A percentile compares a stretch with the other conserved stretches of the same genome.
Conservation (phyloP, 1,284 basidiomycete species). For the Takashimella koratensis region DNA sequence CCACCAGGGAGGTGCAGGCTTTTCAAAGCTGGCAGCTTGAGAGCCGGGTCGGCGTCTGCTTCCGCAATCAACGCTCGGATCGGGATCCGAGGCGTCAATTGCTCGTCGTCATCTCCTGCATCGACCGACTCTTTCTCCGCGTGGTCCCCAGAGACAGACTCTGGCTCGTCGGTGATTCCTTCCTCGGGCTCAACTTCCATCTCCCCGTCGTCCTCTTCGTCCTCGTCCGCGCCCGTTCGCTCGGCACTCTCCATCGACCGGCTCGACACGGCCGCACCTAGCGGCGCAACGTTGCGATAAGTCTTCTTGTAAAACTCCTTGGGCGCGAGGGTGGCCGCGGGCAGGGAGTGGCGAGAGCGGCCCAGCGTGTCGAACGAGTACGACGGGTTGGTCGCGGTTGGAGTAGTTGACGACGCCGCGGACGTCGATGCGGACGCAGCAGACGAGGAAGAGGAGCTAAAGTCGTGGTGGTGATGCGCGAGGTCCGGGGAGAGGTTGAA, state of each 20-base stretch:
- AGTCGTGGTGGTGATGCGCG: constrained; percentile 4
- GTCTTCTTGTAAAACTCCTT: constrained; percentile 46
- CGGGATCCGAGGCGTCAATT: constrained; percentile 7
- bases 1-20: too few relatives aligned
- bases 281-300: constrained; percentile 43
- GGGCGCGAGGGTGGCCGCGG: constrained; percentile 31
- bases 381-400: too few relatives aligned
- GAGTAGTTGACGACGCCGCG: background rate
- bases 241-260: constrained; percentile 25
- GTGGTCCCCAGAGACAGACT: too few relatives aligned
- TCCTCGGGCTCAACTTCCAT: too few relatives aligned
- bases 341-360: constrained; percentile 22
- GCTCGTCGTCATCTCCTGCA: too few relatives aligned
- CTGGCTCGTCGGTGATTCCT: too few relatives aligned
- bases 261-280: constrained; percentile 38
- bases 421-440: too few relatives aligned
- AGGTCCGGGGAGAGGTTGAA: background rate
- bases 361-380: constrained; percentile 41
- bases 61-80: too few relatives aligned
- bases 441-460: too few relatives aligned
- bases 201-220: constrained; percentile 18
- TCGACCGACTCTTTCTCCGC: too few relatives aligned
- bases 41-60: constrained; percentile 17
- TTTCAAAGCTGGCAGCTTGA: constrained; percentile 26
- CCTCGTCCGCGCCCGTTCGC: constrained; percentile 23